These are phyloP conservation scores for Fusarium guadeloupense DNA, from an alignment of 2,329 filamentous ascomycete species.

Conservation along the genomic window DNA sequence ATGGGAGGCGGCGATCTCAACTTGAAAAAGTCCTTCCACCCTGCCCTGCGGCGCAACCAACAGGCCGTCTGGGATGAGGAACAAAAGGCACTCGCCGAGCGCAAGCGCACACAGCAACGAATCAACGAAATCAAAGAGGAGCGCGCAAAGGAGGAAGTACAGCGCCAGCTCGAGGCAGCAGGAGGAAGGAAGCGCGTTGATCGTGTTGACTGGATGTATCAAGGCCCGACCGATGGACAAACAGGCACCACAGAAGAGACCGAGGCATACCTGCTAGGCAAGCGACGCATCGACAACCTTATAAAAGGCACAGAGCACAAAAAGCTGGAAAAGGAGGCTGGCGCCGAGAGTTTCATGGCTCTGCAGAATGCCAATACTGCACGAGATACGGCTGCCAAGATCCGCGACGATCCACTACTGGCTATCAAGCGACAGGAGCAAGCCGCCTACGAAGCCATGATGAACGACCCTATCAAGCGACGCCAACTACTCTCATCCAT, in stretches of 20 bases:
- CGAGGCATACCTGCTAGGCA: constrained; percentile 92
- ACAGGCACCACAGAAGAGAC: constrained; percentile 85
- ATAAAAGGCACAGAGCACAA: constrained; percentile 84
- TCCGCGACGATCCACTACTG: constrained; percentile 88
- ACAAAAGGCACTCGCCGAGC: constrained; percentile 90
- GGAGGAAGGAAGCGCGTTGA: constrained; percentile 83
- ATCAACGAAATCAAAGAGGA: constrained; percentile 95
- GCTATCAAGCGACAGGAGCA: constrained; percentile 95
- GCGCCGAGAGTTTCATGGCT: constrained; percentile 67
- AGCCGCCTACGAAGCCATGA: constrained; percentile 80
- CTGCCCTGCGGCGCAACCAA: constrained; percentile 89
- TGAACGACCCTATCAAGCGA: constrained; percentile 77
- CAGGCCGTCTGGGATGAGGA: constrained; percentile 90
- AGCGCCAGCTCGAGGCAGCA: constrained; percentile 86
- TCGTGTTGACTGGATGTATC: constrained; percentile 98
- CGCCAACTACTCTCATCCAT: constrained; percentile 72
- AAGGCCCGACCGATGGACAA: constrained; percentile 81
- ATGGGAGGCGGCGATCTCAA: constrained; percentile 98
- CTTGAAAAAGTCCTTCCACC: constrained; percentile 95
- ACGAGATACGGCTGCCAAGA: constrained; percentile 84
- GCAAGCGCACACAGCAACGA: constrained; percentile 91
- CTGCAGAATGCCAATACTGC: constrained; percentile 75
- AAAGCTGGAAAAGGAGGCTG: constrained; percentile 79
- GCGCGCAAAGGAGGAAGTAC: constrained; percentile 88
- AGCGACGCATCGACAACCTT: constrained; percentile 85